Base-by-base conservation (phyloP, 2,329 filamentous ascomycete genomes). In the Scedosporium dehoogii region DNA sequence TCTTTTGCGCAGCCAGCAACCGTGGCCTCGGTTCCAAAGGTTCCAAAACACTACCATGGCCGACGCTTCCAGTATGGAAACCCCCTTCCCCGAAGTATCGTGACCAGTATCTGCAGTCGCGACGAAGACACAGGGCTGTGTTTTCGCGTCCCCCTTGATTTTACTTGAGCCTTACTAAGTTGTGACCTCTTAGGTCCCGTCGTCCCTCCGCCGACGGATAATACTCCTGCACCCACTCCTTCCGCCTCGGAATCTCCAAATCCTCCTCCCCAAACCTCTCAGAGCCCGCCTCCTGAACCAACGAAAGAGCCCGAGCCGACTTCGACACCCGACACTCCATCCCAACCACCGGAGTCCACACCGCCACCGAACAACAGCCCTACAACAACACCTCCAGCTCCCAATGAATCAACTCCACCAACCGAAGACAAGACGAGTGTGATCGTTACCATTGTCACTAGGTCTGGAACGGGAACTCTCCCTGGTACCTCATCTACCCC, bases 1-100 rank as follows among this genome's bases (percentile, higher is more conserved):
- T 59, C 67, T 70, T 64, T 58, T 66, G 61, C 62, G 62, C 63
- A 75, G 72, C 63, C 72, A 70, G 62, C 57, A 68, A 9, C 53
- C 21, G 18, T 33, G n/a, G 18, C 33, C 27, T 25, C 29, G 33
- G 29, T 62, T 48, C 42, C 62, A 53, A 63, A 55, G 48, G 29
- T 62, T 48, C 42, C 62, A 53, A 63, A 59, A 59, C 61, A 18
- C 16, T 9, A 62, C 60, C n/a, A 62, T 62, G 60, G 51, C 60
- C 51, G 60, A 62, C 53, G 3, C 60, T 21, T 42, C 51, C 14
- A 62, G 60, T 62, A 58, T 25, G 60, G 12, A 12, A 41, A n/a
- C 55, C 25, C 18, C 18, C 6, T 55, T 55, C 18, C 21, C 12
- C 23, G 7, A 9, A 6, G 16, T 4, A 18, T 18, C 44, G 16